phyloP scores from a whole-genome alignment of 768 basidiomycete species.

The Leccinum subgranulosum region DNA sequence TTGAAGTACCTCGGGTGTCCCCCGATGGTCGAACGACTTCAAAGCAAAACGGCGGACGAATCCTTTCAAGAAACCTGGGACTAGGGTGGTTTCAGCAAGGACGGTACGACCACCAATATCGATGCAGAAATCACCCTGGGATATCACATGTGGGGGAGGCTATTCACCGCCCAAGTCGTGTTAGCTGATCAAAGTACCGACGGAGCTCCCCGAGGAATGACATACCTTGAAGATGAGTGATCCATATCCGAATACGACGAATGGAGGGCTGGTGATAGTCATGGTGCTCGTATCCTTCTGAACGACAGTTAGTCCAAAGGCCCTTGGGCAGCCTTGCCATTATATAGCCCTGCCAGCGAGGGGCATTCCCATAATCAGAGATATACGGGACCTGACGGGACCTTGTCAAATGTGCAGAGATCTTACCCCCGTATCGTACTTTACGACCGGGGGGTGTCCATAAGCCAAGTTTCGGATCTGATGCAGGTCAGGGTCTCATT shows the following conservation, averaged over 20 bases:
- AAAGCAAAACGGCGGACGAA: conserved; percentile 89
- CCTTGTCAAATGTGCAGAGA: background rate
- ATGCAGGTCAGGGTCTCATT: background rate
- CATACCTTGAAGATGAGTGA: conserved; percentile 83
- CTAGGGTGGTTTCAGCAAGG: conserved; percentile 30
- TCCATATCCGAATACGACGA: conserved; percentile 88
- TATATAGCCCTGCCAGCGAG: conserved; percentile 3
- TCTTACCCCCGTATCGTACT: background rate
- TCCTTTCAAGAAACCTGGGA: conserved; percentile 82
- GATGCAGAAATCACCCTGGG: conserved; percentile 46
- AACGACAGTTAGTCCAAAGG: background rate
- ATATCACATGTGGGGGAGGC: conserved; percentile 81
- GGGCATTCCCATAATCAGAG: background rate
- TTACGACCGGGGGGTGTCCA: background rate
- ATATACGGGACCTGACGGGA: background rate
- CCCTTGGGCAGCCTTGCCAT: background rate
- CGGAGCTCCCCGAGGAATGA: background rate
- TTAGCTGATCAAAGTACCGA: background rate
- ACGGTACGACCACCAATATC: background rate
- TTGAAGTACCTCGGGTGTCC: conserved; percentile 68
- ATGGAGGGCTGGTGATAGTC: conserved; percentile 29
- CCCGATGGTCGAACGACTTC: conserved; percentile 88
- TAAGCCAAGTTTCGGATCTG: background rate
- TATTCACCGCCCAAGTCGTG: conserved; percentile 24
- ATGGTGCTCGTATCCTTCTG: conserved; percentile 1